phyloP scores from a whole-genome alignment of 768 basidiomycete genomes.

The Mycena sanguinolenta region DNA sequence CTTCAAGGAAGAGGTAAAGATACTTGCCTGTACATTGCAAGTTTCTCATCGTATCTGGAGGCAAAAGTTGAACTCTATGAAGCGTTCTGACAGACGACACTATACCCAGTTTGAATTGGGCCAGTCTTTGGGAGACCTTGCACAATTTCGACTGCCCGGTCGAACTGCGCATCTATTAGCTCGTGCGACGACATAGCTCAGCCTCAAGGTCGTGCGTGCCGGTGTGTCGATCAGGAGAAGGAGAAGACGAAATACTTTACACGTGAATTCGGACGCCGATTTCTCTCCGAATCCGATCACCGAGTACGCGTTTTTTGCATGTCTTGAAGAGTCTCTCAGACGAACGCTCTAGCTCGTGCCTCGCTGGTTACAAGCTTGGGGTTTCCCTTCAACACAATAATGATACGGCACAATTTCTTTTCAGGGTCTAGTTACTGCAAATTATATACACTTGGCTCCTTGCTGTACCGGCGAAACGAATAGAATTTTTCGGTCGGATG shows the following conservation, averaged over 20 bases:
- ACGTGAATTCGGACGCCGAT: too few relatives aligned
- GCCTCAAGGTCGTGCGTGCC: not conserved
- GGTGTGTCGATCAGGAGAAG: not conserved
- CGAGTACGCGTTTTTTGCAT: too few relatives aligned
- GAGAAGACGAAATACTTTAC: not conserved
- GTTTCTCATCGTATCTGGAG: conserved; percentile 88
- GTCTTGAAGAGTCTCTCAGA: too few relatives aligned
- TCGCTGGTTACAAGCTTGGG: too few relatives aligned
- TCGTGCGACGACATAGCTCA: conserved; percentile 62
- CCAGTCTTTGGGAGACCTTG: conserved; percentile 94
- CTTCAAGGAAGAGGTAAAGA: not conserved
- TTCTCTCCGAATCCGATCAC: too few relatives aligned
- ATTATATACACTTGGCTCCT: too few relatives aligned
- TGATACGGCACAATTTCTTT: too few relatives aligned
- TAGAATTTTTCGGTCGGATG: not conserved
- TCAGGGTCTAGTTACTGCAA: too few relatives aligned
- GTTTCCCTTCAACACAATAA: too few relatives aligned
- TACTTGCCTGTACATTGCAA: conserved; percentile 89
- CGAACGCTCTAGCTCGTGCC: too few relatives aligned
- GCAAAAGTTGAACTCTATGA: not conserved
- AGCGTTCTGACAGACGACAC: too few relatives aligned
- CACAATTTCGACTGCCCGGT: conserved; percentile 94
- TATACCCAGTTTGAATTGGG: conserved; percentile 86
- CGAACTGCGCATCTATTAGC: conserved; percentile 88
- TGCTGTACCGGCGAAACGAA: too few relatives aligned